phyloP scores from a whole-genome alignment of 345 rosid species.

The Hibiscus syriacus region DNA sequence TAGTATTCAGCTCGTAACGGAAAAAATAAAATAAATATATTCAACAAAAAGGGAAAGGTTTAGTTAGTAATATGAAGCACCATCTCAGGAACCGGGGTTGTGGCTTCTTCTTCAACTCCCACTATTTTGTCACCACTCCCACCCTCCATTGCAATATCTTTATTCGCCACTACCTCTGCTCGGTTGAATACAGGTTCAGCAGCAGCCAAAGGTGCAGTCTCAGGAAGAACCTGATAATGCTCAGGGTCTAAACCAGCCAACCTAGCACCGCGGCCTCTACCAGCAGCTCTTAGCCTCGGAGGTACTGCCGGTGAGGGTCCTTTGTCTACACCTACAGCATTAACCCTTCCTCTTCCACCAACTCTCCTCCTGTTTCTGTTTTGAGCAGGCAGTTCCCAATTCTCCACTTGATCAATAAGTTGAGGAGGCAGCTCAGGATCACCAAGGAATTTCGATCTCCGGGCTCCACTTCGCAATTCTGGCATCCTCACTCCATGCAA shows the following conservation, averaged over 20 bases:
- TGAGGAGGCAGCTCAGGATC: slow-evolving; percentile 78
- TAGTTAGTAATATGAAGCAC: slow-evolving; percentile 25
- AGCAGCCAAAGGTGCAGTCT: slow-evolving; percentile 50
- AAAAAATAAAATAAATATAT: background rate
- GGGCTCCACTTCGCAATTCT: slow-evolving; percentile 94
- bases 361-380: slow-evolving; percentile 76
- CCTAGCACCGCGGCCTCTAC: slow-evolving; percentile 85
- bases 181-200: slow-evolving; percentile 62
- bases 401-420: slow-evolving; percentile 58
- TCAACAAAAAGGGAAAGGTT: background rate
- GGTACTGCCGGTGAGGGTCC: slow-evolving; percentile 45
- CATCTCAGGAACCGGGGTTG: slow-evolving; percentile 85
- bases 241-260: slow-evolving; percentile 81
- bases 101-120: slow-evolving; percentile 79
- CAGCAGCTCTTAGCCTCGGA: slow-evolving; percentile 65
- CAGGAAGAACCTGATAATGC: slow-evolving; percentile 63
- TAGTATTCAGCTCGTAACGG: background rate
- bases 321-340: slow-evolving; percentile 76
- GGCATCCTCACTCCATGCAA: slow-evolving; percentile 99
- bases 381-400: slow-evolving; percentile 59
- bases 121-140: slow-evolving; percentile 64
- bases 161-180: slow-evolving; percentile 70
- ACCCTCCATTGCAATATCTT: slow-evolving; percentile 75
- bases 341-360: slow-evolving; percentile 94
- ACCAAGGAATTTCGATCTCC: slow-evolving; percentile 87